A percentile compares a stretch with the other conserved stretches of the same genome.
Conservation (phyloP, 495 filamentous ascomycete species). For the Aspergillus campestris region DNA sequence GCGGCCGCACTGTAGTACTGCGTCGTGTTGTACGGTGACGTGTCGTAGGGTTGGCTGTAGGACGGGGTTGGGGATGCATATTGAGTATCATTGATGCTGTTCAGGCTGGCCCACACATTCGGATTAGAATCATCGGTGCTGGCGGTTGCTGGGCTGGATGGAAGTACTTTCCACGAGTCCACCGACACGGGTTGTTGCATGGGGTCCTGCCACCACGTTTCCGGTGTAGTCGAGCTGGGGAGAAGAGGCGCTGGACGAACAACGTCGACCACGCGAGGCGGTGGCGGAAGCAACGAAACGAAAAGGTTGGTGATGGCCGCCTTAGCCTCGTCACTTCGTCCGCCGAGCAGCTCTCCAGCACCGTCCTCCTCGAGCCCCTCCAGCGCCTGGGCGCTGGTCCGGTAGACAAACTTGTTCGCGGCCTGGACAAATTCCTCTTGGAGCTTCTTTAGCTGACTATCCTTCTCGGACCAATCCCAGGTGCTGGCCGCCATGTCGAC, state of each 20-base stretch:
- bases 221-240: conserved; percentile 71
- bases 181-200: conserved; percentile 56
- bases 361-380: conserved; percentile 97
- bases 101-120: conserved; percentile 74
- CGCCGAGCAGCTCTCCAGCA: conserved; percentile 83
- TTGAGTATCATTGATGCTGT: conserved; percentile 56
- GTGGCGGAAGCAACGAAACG: conserved; percentile 83
- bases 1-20: conserved; percentile 62
- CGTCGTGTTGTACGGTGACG: conserved; percentile 58
- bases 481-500: conserved; percentile 82
- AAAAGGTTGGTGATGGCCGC: conserved; percentile 75
- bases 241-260: conserved; percentile 77
- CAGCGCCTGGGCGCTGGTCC: conserved; percentile 78
- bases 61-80: conserved; percentile 67
- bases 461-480: conserved; percentile 97
- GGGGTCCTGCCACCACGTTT: conserved; percentile 68
- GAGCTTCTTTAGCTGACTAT: conserved; percentile 89
- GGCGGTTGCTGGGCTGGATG: conserved; percentile 72
- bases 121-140: conserved; percentile 61
- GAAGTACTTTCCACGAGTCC: conserved; percentile 88
- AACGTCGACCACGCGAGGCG: conserved; percentile 85
- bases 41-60: conserved; percentile 71
- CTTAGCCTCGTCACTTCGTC: conserved; percentile 92
- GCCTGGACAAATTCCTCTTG: conserved; percentile 97
- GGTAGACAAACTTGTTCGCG: conserved; percentile 94